These are phyloP conservation scores for Epichloe elymi DNA, from an alignment of 2,329 filamentous ascomycete species.

Conservation along the genomic window DNA sequence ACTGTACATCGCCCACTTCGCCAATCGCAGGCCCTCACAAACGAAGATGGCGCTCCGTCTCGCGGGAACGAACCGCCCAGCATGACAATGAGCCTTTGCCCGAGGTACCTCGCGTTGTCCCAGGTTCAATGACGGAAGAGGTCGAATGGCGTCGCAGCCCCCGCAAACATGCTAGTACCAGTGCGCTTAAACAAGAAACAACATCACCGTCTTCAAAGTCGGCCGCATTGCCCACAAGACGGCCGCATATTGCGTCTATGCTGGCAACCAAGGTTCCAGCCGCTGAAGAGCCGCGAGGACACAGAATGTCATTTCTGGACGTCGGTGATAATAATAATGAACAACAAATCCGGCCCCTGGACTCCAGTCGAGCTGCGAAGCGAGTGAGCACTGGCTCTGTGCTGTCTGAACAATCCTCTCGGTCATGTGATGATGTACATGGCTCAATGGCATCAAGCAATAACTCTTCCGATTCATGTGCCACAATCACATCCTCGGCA, in stretches of 20 bases:
- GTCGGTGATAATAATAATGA: neutral
- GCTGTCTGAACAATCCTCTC: constrained; percentile 14
- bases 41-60: neutral
- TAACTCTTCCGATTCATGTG: constrained; percentile 14
- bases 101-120: neutral
- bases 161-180: constrained; percentile 4
- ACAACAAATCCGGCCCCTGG: constrained; percentile 4
- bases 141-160: neutral
- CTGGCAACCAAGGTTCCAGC: neutral
- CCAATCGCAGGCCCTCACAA: neutral
- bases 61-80: neutral
- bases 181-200: neutral
- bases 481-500: constrained; percentile 9
- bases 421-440: constrained; percentile 10
- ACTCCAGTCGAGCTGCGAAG: constrained; percentile 11
- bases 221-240: neutral
- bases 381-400: constrained; percentile 17
- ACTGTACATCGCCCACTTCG: neutral
- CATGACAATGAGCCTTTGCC: neutral
- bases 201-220: neutral
- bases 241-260: constrained; percentile 4
- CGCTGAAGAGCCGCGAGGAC: neutral
- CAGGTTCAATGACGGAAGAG: neutral
- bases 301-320: constrained; percentile 6
- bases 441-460: constrained; percentile 6